Percentiles rank a stretch among this genome's conserved stretches.
phyloP scores from a whole-genome alignment of 805 yeast species.

The Barnettozyma populi region DNA sequence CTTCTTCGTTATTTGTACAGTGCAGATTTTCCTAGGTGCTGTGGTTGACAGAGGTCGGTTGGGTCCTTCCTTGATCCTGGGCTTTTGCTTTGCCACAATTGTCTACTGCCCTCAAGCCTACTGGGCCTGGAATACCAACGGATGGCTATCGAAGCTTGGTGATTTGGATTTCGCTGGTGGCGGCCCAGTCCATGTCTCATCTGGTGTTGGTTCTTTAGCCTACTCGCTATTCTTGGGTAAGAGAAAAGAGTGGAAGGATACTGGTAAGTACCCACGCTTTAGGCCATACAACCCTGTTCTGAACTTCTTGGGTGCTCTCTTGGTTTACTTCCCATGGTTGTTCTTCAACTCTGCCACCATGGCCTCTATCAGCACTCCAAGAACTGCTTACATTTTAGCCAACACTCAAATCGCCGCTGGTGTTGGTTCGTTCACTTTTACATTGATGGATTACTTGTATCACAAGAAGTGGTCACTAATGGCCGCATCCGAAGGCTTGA shows the following conservation, averaged over 20 bases:
- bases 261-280: conserved; percentile 51
- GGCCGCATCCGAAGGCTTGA: conserved; percentile 89
- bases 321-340: conserved; percentile 96
- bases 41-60: conserved; percentile 90
- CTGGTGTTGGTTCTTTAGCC: conserved; percentile 89
- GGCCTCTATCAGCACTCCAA: conserved; percentile 72
- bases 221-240: conserved; percentile 74
- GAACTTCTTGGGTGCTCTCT: conserved; percentile 79
- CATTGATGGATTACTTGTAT: conserved; percentile 74
- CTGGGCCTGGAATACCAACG: conserved; percentile 92
- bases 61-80: conserved; percentile 72
- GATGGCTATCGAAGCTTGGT: conserved; percentile 91
- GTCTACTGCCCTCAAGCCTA: conserved; percentile 91
- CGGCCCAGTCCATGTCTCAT: conserved; percentile 91
- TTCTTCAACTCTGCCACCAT: conserved; percentile 86
- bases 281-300: conserved; percentile 91
- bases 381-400: conserved; percentile 84
- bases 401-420: conserved; percentile 88
- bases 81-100: conserved; percentile 83
- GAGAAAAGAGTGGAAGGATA: conserved; percentile 44
- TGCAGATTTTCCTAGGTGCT: conserved; percentile 87
- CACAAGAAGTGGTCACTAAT: conserved; percentile 89
- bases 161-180: conserved; percentile 98
- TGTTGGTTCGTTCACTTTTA: conserved; percentile 86
- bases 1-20: conserved; percentile 83